Evolutionary conservation across 169 alveolate species (phyloP).

Genomic region (Eimeria sp.): DNA sequence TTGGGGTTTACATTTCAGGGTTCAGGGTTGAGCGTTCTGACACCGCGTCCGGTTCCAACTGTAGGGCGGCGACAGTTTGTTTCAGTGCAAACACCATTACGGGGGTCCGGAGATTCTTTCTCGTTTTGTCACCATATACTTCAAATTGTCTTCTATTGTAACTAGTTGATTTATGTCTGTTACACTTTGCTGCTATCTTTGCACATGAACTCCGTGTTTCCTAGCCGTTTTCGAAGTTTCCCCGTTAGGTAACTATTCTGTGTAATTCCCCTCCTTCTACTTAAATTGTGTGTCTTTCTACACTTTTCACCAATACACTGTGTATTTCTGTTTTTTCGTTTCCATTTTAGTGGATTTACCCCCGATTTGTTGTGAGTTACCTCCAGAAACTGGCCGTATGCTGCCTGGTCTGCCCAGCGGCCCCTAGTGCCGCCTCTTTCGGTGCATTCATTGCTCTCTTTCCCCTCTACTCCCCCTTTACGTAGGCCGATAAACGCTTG

Average conservation of each 20-base stretch:
- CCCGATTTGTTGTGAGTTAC: no score
- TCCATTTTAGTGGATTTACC: no score
- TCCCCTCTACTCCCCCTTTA: not conserved
- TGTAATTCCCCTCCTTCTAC: not conserved
- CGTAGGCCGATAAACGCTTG: not conserved
- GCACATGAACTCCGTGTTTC: not conserved
- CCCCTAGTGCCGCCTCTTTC: not conserved
- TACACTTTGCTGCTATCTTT: not conserved
- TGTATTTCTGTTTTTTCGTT: not conserved
- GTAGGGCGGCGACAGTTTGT: no score
- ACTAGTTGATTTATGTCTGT: no score
- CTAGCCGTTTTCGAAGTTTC: not conserved
- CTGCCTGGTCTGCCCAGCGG: conserved; percentile 24
- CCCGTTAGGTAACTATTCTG: not conserved
- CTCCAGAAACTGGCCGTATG: not conserved
- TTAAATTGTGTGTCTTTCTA: not conserved
- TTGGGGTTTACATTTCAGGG: not conserved
- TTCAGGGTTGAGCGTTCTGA: no score
- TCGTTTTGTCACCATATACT: not conserved
- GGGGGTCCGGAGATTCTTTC: not conserved
- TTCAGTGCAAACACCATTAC: no score
- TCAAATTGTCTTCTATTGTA: no score
- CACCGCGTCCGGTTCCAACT: no score
- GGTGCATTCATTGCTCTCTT: not conserved
- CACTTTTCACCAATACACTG: not conserved